Evolutionary conservation across 2,329 filamentous ascomycete genomes (phyloP).

Genomic region (Neophaeococcomyces aloes): DNA sequence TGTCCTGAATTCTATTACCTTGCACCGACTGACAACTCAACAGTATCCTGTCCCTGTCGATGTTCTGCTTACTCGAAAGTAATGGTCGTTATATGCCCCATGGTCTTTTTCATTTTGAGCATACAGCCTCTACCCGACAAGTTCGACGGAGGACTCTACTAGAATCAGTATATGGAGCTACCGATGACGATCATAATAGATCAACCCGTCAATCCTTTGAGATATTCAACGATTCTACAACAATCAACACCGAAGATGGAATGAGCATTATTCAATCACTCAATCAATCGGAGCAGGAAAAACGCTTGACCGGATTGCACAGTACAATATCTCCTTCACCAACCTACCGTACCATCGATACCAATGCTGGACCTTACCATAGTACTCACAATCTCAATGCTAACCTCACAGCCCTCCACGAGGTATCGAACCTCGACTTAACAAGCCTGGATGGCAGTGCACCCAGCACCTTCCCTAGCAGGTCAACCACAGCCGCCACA

Average conservation of each 20-base stretch:
- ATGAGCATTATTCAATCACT: background rate
- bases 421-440: background rate
- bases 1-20: background rate
- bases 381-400: background rate
- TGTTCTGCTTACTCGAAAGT: constrained; percentile 30
- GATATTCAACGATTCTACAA: background rate
- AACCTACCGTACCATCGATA: constrained; percentile 3
- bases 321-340: constrained; percentile 3
- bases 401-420: background rate
- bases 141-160: constrained; percentile 24
- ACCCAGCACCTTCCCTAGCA: background rate
- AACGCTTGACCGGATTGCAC: background rate
- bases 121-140: constrained; percentile 21
- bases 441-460: background rate
- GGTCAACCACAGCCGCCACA: background rate
- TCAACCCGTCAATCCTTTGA: background rate
- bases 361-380: background rate
- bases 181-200: no score
- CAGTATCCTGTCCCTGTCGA: constrained; percentile 28
- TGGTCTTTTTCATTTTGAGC: constrained; percentile 25
- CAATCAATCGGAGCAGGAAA: background rate
- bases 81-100: constrained; percentile 29
- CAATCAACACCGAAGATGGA: background rate
- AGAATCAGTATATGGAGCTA: background rate
- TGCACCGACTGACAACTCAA: background rate